Base-by-base conservation (phyloP, 1,284 basidiomycete genomes). In the Rhodotorula sp. region DNA sequence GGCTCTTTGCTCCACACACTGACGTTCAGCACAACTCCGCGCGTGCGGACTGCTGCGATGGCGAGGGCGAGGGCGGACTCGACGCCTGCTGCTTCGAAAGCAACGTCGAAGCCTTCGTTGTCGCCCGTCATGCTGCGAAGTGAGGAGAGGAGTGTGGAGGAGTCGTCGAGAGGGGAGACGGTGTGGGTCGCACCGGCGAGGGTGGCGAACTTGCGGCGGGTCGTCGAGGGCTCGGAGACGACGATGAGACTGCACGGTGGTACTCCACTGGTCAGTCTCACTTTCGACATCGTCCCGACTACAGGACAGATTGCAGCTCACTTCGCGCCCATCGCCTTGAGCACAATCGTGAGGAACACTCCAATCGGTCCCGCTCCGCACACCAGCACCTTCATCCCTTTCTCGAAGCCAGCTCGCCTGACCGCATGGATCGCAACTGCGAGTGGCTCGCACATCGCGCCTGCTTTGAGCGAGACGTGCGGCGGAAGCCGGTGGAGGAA, bases 281-380 rank as follows among this genome's bases (percentile, higher is more conserved):
- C 17, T 2, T 9, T 17, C n/a, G 34, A 19, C 4, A 19, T 32
- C 13, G n/a, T 27, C 3, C 2, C 8, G 20, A 30, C 10, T 13
- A 11, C 55, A 11, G 27, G 22, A 6, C 29, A 46, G 22, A 24
- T 22, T 27, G 29, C 15, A 24, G 15, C 71, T 27, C 10, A 73
- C 64, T 65, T 64, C 22, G 70, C 70, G 2, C 73, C 79, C 24
- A 79, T 71, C 0, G 74, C 72, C 27, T 66, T 39, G 66, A 78
- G 75, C 2, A 78, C 76, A 10, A 52, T 77, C 24, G 77, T 65
- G 4, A 78, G 36, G 57, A 81, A 74, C 8, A 76, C 51, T 2
- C 79, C 80, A 55, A 81, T 79, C 73, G 80, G 80, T 1, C 80
- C 80, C 6, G 76, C 77, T 11, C 80, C 80, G n/a, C 79, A 64